Evolutionary conservation across 257 asterid genomes (phyloP).

Genomic region (Fraxinus pennsylvanica): DNA sequence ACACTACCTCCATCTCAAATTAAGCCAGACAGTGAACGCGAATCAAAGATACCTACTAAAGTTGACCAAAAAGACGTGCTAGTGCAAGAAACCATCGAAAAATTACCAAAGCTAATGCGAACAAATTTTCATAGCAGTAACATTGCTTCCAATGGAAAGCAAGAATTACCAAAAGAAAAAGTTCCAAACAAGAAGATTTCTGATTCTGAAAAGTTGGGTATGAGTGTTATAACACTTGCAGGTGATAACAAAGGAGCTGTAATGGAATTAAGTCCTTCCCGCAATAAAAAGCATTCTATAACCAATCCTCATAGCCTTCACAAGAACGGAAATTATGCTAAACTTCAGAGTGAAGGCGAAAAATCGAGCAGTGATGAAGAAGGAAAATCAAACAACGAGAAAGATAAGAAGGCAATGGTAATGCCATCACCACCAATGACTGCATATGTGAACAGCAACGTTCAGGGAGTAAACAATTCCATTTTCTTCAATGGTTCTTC

Average conservation of each 20-base stretch:
- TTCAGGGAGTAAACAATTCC: slow-evolving; percentile 83
- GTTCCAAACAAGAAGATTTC: slow-evolving; percentile 30
- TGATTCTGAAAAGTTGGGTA: slow-evolving; percentile 40
- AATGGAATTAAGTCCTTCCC: slow-evolving; percentile 54
- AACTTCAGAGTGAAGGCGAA: slow-evolving; percentile 20
- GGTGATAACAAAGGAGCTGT: slow-evolving; percentile 86
- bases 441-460: slow-evolving; percentile 66
- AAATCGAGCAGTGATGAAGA: slow-evolving; percentile 30
- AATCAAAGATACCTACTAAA: slow-evolving; percentile 29
- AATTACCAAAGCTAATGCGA: slow-evolving; percentile 18
- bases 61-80: slow-evolving; percentile 38
- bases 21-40: slow-evolving; percentile 26
- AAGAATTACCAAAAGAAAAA: slow-evolving; percentile 31
- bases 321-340: neutral
- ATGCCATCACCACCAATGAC: slow-evolving; percentile 36
- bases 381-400: slow-evolving; percentile 23
- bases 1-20: slow-evolving; percentile 40
- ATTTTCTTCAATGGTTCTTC: slow-evolving; percentile 39
- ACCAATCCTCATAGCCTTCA: slow-evolving; percentile 19
- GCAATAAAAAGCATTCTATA: slow-evolving; percentile 29
- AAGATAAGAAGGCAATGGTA: slow-evolving; percentile 20
- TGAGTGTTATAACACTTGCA: slow-evolving; percentile 57
- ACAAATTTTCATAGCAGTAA: slow-evolving; percentile 4
- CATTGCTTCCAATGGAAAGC: slow-evolving; percentile 20
- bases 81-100: slow-evolving; percentile 35